Base-by-base conservation (phyloP, 495 filamentous ascomycete genomes). In the Clavariopsis aquatica region DNA sequence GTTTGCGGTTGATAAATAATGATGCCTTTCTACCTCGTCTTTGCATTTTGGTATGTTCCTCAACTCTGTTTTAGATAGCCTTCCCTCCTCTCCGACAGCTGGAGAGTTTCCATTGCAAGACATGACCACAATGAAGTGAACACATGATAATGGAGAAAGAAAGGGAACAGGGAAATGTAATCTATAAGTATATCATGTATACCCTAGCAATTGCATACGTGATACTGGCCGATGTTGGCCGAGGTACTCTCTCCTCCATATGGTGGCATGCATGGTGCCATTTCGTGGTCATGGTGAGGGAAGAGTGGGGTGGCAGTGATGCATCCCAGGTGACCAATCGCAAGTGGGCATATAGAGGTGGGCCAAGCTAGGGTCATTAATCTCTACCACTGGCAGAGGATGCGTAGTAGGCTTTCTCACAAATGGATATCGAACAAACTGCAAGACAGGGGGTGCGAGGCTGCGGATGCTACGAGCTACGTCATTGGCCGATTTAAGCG, bases 401-500 rank as follows among this genome's bases (percentile, higher is more conserved):
- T n/a, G n/a, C n/a, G n/a, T n/a, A n/a, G n/a, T n/a, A n/a, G n/a
- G n/a, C n/a, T n/a, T n/a, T 34, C 12, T 8, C 15, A 43, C 38
- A 2, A 17, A 43, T 10, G 13, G 38, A 2, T n/a, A 43, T 3
- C 38, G n/a, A 43, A 43, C 4, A 43, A 9, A 49, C 20, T 24
- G 6, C 20, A 23, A 15, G 47, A 15, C 7, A n/a, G 47, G 26
- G 47, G 20, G 7, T 6, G 17, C 23, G 19, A 49, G 26, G 20
- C 2, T 3, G 20, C 2, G 47, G 15, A 49, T 4, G 47, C 24
- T 23, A 3, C 3, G 19, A 49, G 47, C 47, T 27, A 49, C 47
- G 47, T 49, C 47, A 49, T 49, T 49, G 47, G 47, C 47, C 47
- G 9, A 27, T 43, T 10, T 49, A 49, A 49, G 47, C 47, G 47